Evolutionary conservation across 2,329 filamentous ascomycete genomes (phyloP).

Genomic region (Sporothrix protearum): DNA sequence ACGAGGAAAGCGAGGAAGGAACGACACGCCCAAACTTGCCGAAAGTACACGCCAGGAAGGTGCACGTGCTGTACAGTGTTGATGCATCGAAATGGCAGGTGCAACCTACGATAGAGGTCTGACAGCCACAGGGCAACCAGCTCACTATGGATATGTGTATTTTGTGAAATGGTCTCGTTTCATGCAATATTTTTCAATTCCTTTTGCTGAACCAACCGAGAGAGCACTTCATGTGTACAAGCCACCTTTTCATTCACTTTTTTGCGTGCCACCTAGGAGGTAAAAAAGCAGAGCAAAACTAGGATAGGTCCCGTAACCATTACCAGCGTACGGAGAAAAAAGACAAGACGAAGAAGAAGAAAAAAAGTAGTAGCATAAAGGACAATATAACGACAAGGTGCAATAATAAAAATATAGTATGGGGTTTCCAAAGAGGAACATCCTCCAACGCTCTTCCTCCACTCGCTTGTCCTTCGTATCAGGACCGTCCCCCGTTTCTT

Average conservation of each 20-base stretch:
- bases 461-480: background rate
- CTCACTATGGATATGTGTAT: too few species aligned
- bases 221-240: background rate
- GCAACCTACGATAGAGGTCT: background rate
- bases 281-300: conserved; percentile 7
- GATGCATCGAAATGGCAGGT: background rate
- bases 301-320: conserved; percentile 13
- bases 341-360: background rate
- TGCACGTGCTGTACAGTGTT: background rate
- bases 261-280: background rate
- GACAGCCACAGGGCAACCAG: background rate
- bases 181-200: background rate
- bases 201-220: background rate
- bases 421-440: conserved; percentile 9
- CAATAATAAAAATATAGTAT: conserved; percentile 2
- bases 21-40: background rate
- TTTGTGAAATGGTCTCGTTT: too few species aligned
- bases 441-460: conserved; percentile 7
- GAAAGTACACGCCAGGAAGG: background rate
- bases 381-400: conserved; percentile 15
- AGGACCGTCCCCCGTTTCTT: background rate
- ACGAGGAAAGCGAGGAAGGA: background rate
- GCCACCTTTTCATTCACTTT: conserved; percentile 2
- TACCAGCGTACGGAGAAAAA: conserved; percentile 11
- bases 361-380: conserved; percentile 8